Evolutionary conservation across 352 stramenopile species (phyloP).

Genomic region (Phytopythium chamaehyphon): DNA sequence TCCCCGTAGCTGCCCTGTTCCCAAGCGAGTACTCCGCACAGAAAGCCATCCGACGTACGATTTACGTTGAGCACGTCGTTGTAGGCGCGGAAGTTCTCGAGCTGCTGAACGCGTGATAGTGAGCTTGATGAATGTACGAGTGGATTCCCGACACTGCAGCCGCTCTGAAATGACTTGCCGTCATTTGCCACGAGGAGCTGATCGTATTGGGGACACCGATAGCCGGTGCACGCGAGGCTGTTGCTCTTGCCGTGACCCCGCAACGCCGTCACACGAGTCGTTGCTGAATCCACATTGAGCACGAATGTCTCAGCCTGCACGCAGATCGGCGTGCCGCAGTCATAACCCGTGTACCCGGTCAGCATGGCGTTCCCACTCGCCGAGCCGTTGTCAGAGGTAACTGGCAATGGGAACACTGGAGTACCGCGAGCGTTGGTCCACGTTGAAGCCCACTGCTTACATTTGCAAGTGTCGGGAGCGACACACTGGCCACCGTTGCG

Average conservation of each 20-base stretch:
- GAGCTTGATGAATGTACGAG: slow-evolving; percentile 38
- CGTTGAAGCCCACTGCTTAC: slow-evolving; percentile 81
- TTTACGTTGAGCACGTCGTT: slow-evolving; percentile 54
- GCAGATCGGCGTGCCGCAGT: slow-evolving; percentile 96
- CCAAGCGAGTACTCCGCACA: slow-evolving; percentile 91
- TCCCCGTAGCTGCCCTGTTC: slow-evolving; percentile 90
- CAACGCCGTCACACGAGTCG: slow-evolving; percentile 40
- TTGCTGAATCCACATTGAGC: slow-evolving; percentile 65
- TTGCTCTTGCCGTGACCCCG: slow-evolving; percentile 52
- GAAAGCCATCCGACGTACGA: slow-evolving; percentile 46
- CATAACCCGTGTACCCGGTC: slow-evolving; percentile 95
- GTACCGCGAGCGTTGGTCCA: slow-evolving; percentile 91
- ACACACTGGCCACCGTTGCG: slow-evolving; percentile 77
- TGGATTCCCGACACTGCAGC: slow-evolving; percentile 81
- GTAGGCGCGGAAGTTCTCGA: slow-evolving; percentile 50
- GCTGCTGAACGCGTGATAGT: slow-evolving; percentile 27
- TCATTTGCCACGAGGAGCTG: slow-evolving; percentile 91
- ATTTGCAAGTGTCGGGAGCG: slow-evolving; percentile 85
- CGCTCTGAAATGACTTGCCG: slow-evolving; percentile 91
- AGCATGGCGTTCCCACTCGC: slow-evolving; percentile 60
- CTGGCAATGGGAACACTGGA: slow-evolving; percentile 89
- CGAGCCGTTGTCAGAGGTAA: slow-evolving; percentile 33
- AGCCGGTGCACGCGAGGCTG: slow-evolving; percentile 37
- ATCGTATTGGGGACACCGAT: slow-evolving; percentile 81
- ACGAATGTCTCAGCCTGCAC: slow-evolving; percentile 89